These are phyloP conservation scores for Candida vartiovaarae DNA, from an alignment of 805 yeast species.

Conservation along the genomic window DNA sequence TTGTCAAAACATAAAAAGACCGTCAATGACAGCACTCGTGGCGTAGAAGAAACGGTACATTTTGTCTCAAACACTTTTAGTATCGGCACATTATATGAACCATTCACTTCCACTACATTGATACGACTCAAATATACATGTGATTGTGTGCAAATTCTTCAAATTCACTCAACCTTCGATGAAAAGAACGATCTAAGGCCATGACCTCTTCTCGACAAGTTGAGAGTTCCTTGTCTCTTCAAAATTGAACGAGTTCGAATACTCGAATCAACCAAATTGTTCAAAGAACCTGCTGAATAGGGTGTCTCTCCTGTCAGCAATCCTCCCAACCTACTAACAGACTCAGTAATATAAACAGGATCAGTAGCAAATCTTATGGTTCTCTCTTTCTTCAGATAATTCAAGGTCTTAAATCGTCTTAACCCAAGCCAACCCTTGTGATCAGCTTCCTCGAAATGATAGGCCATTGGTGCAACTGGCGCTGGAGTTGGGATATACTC, in stretches of 20 bases:
- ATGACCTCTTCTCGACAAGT: not conserved
- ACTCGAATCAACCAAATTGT: not conserved
- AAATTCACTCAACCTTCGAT: not conserved
- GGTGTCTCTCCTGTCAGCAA: too few relatives aligned
- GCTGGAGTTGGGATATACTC: constrained; percentile 15
- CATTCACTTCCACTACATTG: not conserved
- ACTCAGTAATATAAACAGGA: constrained; percentile 7
- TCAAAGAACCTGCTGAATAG: too few relatives aligned
- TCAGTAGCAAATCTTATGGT: constrained; percentile 17
- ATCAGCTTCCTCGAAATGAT: not conserved
- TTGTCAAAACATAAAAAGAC: too few relatives aligned
- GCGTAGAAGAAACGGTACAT: not conserved
- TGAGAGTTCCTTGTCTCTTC: constrained; percentile 1
- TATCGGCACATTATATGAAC: not conserved
- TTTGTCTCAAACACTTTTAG: not conserved
- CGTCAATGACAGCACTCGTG: too few relatives aligned
- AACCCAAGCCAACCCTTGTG: constrained; percentile 2
- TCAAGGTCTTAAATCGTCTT: constrained; percentile 1
- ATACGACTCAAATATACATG: not conserved
- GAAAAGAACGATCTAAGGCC: not conserved
- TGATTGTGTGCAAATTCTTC: not conserved
- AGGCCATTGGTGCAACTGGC: constrained; percentile 5
- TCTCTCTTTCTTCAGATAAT: constrained; percentile 1
- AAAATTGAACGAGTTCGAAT: constrained; percentile 1
- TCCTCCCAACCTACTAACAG: not conserved